Conservation (phyloP, 1,284 basidiomycete species). For the Amylostereum chailletii region DNA sequence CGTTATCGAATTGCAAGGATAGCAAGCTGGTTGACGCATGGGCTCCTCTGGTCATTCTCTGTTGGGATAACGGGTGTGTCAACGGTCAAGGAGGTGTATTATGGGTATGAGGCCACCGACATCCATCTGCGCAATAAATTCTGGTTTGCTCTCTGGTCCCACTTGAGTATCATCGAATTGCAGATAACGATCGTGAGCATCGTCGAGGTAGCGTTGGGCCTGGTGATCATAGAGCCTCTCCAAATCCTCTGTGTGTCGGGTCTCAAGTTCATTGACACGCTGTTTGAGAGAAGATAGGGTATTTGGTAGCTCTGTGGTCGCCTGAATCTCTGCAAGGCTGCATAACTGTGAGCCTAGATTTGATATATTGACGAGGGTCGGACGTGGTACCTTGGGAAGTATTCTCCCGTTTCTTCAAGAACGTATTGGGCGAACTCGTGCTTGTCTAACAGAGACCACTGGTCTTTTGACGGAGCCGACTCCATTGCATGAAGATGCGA, state of each 20-base stretch:
- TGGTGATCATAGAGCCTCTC: slow-evolving; percentile 32
- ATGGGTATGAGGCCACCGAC: no score
- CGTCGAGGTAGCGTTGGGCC: slow-evolving; percentile 29
- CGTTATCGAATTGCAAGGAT: slow-evolving; percentile 6
- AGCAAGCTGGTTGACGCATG: no score
- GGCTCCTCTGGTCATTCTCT: no score
- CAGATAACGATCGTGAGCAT: slow-evolving; percentile 24
- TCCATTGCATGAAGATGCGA: no score
- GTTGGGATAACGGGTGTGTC: no score
- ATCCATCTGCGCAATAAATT: no score
- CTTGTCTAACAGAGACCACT: neutral
- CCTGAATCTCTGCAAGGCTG: slow-evolving; percentile 15
- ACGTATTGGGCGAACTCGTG: slow-evolving; percentile 12
- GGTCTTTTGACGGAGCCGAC: neutral
- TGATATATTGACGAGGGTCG: neutral
- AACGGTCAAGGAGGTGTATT: no score
- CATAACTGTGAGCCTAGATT: neutral
- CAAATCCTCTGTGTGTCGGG: slow-evolving; percentile 33
- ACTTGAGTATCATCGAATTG: slow-evolving; percentile 7
- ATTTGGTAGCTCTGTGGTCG: slow-evolving; percentile 12
- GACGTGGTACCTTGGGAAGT: slow-evolving; percentile 9
- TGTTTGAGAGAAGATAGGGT: slow-evolving; percentile 21
- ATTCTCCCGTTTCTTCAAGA: slow-evolving; percentile 10
- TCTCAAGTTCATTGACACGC: slow-evolving; percentile 28
- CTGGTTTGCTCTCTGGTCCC: no score